Conservation (phyloP, 2,329 filamentous ascomycete species). For the Verticillium zaregamsianum region DNA sequence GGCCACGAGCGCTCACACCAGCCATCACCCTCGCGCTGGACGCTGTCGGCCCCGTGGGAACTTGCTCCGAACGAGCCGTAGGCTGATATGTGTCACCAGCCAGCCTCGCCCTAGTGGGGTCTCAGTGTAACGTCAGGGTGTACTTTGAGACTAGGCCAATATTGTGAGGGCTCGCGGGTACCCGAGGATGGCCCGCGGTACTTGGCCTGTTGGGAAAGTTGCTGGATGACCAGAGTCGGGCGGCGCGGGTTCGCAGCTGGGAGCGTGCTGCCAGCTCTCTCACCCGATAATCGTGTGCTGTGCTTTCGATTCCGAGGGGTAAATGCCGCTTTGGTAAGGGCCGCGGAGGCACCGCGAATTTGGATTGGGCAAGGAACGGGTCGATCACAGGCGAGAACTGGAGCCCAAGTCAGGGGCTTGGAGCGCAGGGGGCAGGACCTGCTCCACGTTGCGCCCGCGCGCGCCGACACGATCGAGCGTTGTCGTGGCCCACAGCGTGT, state of each 20-base stretch:
- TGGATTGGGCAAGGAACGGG: background rate
- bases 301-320: background rate
- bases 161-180: background rate
- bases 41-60: conserved; percentile 25
- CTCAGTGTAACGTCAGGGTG: conserved; percentile 1
- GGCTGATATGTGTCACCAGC: conserved; percentile 29
- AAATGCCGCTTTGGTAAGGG: background rate
- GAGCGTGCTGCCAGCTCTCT: background rate
- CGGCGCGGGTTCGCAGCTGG: background rate
- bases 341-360: background rate
- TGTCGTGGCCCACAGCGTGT: background rate
- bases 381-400: background rate
- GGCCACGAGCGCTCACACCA: background rate
- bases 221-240: background rate
- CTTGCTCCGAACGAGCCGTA: conserved; percentile 42
- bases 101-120: conserved; percentile 4
- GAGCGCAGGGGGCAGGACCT: background rate
- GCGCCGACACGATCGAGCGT: background rate
- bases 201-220: background rate
- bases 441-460: background rate
- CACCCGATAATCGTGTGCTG: background rate
- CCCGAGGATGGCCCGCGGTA: background rate
- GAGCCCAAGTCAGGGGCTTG: background rate
- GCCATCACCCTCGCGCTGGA: background rate
- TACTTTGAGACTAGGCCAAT: background rate